These are phyloP conservation scores for Cryptococcus hybrid DNA, from an alignment of 1,284 basidiomycete genomes.

Conservation along the genomic window DNA sequence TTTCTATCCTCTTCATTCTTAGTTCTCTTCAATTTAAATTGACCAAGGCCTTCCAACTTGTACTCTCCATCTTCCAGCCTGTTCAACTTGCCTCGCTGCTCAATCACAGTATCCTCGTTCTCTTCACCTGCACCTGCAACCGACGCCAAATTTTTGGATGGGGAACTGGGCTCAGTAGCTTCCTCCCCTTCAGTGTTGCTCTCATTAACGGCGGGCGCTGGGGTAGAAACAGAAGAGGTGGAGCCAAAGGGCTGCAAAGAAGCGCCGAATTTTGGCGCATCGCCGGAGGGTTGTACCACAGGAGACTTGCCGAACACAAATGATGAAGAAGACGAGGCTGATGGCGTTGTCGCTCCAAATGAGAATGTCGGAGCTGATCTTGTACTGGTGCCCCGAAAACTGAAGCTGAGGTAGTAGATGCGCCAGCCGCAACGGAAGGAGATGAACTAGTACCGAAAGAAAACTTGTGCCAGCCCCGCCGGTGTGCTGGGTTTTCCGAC, in stretches of 20 bases:
- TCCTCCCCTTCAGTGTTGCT: conserved; percentile 25
- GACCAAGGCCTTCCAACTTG: conserved; percentile 50
- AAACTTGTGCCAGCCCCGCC: conserved; percentile 17
- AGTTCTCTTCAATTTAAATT: conserved; percentile 40
- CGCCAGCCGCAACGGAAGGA: neutral
- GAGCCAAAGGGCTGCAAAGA: conserved; percentile 1
- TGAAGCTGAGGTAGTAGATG: neutral
- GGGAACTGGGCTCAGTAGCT: conserved; percentile 9
- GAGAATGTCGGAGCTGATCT: conserved; percentile 16
- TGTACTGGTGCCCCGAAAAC: conserved; percentile 1
- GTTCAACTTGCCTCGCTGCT: conserved; percentile 63
- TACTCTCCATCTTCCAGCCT: conserved; percentile 55
- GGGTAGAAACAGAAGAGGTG: conserved; percentile 14
- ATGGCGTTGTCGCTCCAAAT: conserved; percentile 19
- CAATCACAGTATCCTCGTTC: conserved; percentile 67
- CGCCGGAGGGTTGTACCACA: neutral
- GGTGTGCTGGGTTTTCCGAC: conserved; percentile 11
- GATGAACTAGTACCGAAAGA: conserved; percentile 29
- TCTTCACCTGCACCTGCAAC: conserved; percentile 59
- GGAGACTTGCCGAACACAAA: neutral
- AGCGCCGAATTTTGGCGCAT: conserved; percentile 5
- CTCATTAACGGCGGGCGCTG: conserved; percentile 15
- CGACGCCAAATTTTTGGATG: conserved; percentile 36
- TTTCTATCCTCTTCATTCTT: conserved; percentile 22
- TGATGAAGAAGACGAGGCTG: conserved; percentile 3